phyloP scores from a whole-genome alignment of 1,284 basidiomycete species.

The Cutaneotrichosporon mucoides region DNA sequence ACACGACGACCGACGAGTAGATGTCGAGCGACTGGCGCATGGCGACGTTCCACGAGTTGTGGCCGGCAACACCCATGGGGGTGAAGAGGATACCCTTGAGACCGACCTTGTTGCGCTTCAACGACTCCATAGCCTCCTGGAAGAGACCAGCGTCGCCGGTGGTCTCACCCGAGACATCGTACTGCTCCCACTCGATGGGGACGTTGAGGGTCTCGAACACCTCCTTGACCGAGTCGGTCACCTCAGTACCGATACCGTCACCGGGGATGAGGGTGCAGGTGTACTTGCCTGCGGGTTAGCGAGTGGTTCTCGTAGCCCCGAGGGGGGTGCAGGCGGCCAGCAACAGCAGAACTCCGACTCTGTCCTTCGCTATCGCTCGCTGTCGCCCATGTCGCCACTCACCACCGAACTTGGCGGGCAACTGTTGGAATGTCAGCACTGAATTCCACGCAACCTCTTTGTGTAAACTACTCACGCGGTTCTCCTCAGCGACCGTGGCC shows the following conservation, averaged over 20 bases:
- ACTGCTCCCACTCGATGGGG: conserved; percentile 99
- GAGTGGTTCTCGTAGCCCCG: no score
- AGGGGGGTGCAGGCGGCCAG: no score
- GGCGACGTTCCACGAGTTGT: conserved; percentile 99
- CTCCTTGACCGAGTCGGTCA: conserved; percentile 98
- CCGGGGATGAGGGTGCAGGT: conserved; percentile 87
- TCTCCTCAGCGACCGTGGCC: conserved; percentile 43
- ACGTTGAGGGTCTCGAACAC: conserved; percentile 97
- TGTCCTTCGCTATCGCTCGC: background rate
- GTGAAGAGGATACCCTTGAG: conserved; percentile 99
- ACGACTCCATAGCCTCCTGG: conserved; percentile 93
- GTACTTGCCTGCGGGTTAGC: conserved; percentile 45
- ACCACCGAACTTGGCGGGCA: conserved; percentile 91
- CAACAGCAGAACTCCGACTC: background rate
- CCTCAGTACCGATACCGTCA: conserved; percentile 95
- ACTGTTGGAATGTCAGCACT: conserved; percentile 51
- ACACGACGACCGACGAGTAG: conserved; percentile 95
- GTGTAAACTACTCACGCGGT: conserved; percentile 31
- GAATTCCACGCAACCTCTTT: background rate
- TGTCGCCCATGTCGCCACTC: conserved; percentile 50
- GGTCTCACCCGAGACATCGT: conserved; percentile 93
- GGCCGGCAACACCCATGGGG: conserved; percentile 90
- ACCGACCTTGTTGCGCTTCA: conserved; percentile 96
- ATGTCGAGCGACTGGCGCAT: conserved; percentile 99
- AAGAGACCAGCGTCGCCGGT: conserved; percentile 83